Evolutionary conservation across 129 eudicot species (phyloP).

Genomic region (Arctium lappa): DNA sequence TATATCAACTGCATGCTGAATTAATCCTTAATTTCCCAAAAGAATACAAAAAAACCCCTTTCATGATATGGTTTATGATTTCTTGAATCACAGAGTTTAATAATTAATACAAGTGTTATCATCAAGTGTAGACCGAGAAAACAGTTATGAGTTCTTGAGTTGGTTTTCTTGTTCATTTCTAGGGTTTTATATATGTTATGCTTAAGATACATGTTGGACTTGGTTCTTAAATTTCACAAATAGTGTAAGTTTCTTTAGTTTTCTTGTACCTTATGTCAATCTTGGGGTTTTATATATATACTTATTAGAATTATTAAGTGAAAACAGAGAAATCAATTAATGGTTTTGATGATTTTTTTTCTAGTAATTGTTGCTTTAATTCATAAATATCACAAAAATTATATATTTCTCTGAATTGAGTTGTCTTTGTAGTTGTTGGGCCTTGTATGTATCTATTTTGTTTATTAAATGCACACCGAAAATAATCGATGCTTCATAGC

Average conservation of each 20-base stretch:
- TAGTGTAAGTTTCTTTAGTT: not conserved
- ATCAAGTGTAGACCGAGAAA: not conserved
- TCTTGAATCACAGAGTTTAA: not conserved
- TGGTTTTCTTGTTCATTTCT: not conserved
- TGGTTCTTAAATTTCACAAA: not conserved
- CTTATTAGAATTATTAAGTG: not conserved
- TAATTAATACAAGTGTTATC: not conserved
- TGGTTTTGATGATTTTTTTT: not conserved
- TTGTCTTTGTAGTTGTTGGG: not conserved
- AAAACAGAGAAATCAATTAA: not conserved
- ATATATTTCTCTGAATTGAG: not conserved
- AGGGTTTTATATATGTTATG: not conserved
- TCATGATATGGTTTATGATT: not conserved
- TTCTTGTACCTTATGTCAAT: not conserved
- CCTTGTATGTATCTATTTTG: not conserved
- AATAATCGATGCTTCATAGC: not conserved
- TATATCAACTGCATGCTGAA: slow-evolving; percentile 1
- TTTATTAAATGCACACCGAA: slow-evolving; percentile 6
- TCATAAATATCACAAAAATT: not conserved
- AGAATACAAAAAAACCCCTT: not conserved
- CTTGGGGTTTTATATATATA: not conserved
- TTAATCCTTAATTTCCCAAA: not conserved
- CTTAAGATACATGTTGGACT: not conserved
- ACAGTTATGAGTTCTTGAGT: not conserved
- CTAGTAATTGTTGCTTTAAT: not conserved